Conservation (phyloP, 495 filamentous ascomycete species). For the Aspergillus hancockii region DNA sequence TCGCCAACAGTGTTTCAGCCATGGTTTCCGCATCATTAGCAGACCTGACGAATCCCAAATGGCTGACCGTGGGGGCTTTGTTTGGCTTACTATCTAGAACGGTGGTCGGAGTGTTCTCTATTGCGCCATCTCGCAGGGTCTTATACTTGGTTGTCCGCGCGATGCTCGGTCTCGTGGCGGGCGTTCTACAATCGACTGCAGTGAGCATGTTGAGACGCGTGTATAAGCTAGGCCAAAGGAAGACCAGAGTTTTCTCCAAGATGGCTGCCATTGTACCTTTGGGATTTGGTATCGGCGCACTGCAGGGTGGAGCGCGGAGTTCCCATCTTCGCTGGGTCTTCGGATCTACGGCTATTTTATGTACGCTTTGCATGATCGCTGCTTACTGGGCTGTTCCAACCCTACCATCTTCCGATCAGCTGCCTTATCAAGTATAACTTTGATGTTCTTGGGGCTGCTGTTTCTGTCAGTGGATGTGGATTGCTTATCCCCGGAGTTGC, state of each 20-base stretch:
- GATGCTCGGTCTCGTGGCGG: constrained; percentile 33
- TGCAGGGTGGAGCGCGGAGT: constrained; percentile 29
- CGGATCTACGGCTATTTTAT: constrained; percentile 31
- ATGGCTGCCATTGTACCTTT: constrained; percentile 31
- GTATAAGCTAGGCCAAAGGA: constrained; percentile 33
- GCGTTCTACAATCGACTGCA: constrained; percentile 27
- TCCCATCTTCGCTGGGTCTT: constrained; percentile 33
- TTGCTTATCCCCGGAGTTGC: constrained; percentile 32
- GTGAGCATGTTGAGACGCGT: constrained; percentile 35
- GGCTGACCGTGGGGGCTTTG: constrained; percentile 44
- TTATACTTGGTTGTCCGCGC: constrained; percentile 32
- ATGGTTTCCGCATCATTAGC: constrained; percentile 45
- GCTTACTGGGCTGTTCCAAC: constrained; percentile 27
- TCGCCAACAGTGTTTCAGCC: constrained; percentile 46
- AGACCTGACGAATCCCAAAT: constrained; percentile 43
- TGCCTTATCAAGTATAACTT: constrained; percentile 28
- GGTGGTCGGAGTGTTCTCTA: constrained; percentile 36
- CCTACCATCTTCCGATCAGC: constrained; percentile 18
- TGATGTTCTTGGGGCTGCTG: constrained; percentile 28
- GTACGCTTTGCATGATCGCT: constrained; percentile 18
- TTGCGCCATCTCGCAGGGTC: constrained; percentile 34
- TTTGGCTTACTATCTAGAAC: constrained; percentile 44
- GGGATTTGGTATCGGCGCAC: constrained; percentile 27
- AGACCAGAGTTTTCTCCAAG: constrained; percentile 31
- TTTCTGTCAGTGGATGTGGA: constrained; percentile 29